Conservation (phyloP, 1,284 basidiomycete genomes). For the Pseudozyma sp. region DNA sequence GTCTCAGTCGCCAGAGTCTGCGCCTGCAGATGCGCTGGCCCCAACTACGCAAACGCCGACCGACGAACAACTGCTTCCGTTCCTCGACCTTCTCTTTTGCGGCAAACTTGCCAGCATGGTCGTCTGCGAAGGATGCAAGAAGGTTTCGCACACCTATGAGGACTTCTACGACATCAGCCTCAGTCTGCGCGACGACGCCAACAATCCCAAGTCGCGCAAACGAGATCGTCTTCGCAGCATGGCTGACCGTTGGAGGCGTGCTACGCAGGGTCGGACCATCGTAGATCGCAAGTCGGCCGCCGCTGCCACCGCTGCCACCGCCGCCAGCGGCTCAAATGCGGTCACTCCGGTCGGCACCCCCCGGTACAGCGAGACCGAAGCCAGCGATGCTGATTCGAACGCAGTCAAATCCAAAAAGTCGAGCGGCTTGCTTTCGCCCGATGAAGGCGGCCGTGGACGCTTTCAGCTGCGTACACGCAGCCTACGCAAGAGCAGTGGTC, state of each 20-base stretch:
- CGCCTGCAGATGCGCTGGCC: slow-evolving; percentile 1
- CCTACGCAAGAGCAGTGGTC: slow-evolving; percentile 33
- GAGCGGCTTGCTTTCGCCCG: slow-evolving; percentile 55
- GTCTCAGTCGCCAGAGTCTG: slow-evolving; percentile 1
- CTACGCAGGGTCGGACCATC: slow-evolving; percentile 36
- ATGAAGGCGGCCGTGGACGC: slow-evolving; percentile 32
- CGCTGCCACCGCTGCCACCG: slow-evolving; percentile 34
- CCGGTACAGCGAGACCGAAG: slow-evolving; percentile 48
- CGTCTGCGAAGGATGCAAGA: slow-evolving; percentile 91
- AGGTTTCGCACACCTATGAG: slow-evolving; percentile 87
- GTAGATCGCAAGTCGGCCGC: slow-evolving; percentile 37
- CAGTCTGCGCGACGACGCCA: slow-evolving; percentile 72
- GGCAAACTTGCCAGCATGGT: slow-evolving; percentile 88
- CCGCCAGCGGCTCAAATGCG: slow-evolving; percentile 21
- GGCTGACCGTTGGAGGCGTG: slow-evolving; percentile 50
- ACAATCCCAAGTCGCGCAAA: slow-evolving; percentile 42
- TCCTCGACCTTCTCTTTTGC: slow-evolving; percentile 88
- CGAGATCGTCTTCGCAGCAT: slow-evolving; percentile 52
- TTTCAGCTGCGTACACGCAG: slow-evolving; percentile 43
- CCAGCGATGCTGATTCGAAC: slow-evolving; percentile 77
- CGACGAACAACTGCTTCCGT: slow-evolving; percentile 75
- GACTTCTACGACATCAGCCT: slow-evolving; percentile 93
- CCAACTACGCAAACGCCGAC: not conserved
- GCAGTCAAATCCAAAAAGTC: slow-evolving; percentile 68
- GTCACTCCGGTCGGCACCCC: slow-evolving; percentile 44